Evolutionary conservation across 306 rosid species (phyloP), one percentile per base, ranked within the genome.

Genomic region (Lagenaria siceraria): DNA sequence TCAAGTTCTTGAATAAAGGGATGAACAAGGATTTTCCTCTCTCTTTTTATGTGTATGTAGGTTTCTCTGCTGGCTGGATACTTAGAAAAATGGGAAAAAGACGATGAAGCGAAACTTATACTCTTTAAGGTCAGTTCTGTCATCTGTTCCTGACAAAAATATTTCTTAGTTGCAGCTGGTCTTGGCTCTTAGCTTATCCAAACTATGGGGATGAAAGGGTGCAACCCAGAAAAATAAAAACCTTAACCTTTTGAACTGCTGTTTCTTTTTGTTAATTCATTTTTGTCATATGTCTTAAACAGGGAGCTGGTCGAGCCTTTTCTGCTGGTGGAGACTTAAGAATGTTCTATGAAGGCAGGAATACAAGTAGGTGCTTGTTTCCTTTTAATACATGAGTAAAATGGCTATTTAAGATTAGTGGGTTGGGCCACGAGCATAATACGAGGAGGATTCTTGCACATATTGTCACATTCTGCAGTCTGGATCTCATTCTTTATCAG

Each of bases 271-370:
- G 9, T 18, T 24, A 69, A 22, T 42, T 69, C 35, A 31, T 74
- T 10, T 51, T 38, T 36, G 29, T 51, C 27, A 8, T 74, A 62
- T 74, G 46, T 43, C 36, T 55, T 6, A 27, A 42, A n/a, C 52
- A 95, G 97, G 98, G 98, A 31, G 81, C 88, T 77, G 97, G 98
- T 51, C 85, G 98, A 78, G 98, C 97, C 54, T 95, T 92, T 77
- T 95, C 90, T 38, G 97, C 98, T 1, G 97, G 98, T 69, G 98
- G 97, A 24, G 98, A 95, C 84, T 79, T 95, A 83, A 95, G 84
- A 81, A 91, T 95, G 86, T 95, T 95, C 79, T 92, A 86, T 78
- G 93, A 88, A 72, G 96, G 97, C 77, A 87, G 85, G 83, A 87
- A 84, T 43, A 65, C 83, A 54, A 92, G 98, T 95, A 83, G 83